Percentiles rank a stretch among this genome's conserved stretches.
Conservation (phyloP, 352 stramenopile genomes). For the Elongisporangium prolatum region DNA sequence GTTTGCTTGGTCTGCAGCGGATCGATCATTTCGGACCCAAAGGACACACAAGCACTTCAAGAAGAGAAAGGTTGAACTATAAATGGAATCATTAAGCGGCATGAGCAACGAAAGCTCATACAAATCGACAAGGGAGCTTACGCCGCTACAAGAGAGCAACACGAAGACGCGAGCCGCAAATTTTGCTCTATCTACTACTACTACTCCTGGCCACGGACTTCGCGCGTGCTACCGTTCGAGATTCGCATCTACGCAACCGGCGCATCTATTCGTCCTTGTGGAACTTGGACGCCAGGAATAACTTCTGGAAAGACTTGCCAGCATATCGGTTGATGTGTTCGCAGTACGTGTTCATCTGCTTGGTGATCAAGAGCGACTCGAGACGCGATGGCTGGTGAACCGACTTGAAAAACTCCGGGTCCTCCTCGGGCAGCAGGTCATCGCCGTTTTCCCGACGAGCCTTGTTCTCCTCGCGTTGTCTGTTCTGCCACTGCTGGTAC, state of each 20-base stretch:
- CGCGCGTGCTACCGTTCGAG: neutral
- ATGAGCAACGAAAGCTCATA: neutral
- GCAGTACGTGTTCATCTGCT: slow-evolving; percentile 93
- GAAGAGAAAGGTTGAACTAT: neutral
- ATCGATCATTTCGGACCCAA: neutral
- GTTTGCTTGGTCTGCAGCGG: no score
- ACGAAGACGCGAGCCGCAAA: neutral
- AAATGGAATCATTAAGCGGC: neutral
- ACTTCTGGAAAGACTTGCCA: slow-evolving; percentile 89
- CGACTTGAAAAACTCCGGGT: slow-evolving; percentile 84
- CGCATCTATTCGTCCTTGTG: slow-evolving; percentile 68
- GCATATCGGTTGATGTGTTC: slow-evolving; percentile 90
- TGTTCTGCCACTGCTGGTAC: slow-evolving; percentile 83
- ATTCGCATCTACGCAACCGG: neutral
- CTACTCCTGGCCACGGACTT: neutral
- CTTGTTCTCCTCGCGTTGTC: slow-evolving; percentile 90
- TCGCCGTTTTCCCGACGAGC: slow-evolving; percentile 70
- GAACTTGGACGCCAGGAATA: slow-evolving; percentile 87
- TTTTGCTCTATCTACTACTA: neutral
- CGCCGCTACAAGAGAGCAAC: neutral
- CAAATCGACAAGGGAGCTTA: neutral
- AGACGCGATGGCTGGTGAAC: slow-evolving; percentile 84
- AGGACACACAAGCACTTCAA: neutral
- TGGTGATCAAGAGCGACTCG: slow-evolving; percentile 87
- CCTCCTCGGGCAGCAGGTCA: slow-evolving; percentile 71